phyloP scores from a whole-genome alignment of 2,329 filamentous ascomycete genomes.

The Exophiala lecanii-corni region DNA sequence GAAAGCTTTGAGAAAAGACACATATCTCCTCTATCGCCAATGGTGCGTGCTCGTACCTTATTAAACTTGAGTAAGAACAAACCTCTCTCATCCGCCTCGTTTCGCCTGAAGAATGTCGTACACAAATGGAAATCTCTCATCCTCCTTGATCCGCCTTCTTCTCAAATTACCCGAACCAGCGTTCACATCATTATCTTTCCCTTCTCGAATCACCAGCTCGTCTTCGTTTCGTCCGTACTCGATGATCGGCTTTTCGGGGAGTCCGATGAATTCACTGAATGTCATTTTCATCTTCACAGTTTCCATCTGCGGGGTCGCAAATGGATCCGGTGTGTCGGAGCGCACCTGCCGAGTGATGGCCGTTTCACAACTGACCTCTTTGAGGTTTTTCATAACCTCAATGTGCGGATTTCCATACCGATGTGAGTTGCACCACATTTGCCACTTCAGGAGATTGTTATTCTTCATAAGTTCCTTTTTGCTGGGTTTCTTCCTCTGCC shows the following conservation, averaged over 20 bases:
- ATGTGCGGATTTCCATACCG: slow-evolving; percentile 20
- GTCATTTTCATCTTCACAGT: slow-evolving; percentile 13
- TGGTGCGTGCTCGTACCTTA: no score
- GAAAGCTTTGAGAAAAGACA: no score
- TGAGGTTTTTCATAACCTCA: slow-evolving; percentile 8
- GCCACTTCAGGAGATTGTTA: slow-evolving; percentile 14
- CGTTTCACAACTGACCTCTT: slow-evolving; percentile 7
- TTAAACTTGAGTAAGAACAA: no score
- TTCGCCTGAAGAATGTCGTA: slow-evolving; percentile 2
- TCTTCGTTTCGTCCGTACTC: slow-evolving; percentile 7
- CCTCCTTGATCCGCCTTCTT: slow-evolving; percentile 12
- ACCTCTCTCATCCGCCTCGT: not conserved
- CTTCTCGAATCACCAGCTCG: slow-evolving; percentile 21
- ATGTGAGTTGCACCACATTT: slow-evolving; percentile 8
- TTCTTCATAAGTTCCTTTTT: slow-evolving; percentile 13
- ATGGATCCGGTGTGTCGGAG: not conserved
- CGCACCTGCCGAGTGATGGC: slow-evolving; percentile 8
- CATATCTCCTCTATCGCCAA: no score
- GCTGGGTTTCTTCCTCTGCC: slow-evolving; percentile 1
- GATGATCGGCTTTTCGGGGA: slow-evolving; percentile 13
- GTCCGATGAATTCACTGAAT: slow-evolving; percentile 20
- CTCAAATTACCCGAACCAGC: slow-evolving; percentile 1
- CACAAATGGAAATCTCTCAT: slow-evolving; percentile 18
- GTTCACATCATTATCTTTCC: not conserved
- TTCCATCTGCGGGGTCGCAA: not conserved